These are phyloP conservation scores for Umbelopsis sp. DNA, from an alignment of 371 early-diverging fungal species.

Conservation along the genomic window DNA sequence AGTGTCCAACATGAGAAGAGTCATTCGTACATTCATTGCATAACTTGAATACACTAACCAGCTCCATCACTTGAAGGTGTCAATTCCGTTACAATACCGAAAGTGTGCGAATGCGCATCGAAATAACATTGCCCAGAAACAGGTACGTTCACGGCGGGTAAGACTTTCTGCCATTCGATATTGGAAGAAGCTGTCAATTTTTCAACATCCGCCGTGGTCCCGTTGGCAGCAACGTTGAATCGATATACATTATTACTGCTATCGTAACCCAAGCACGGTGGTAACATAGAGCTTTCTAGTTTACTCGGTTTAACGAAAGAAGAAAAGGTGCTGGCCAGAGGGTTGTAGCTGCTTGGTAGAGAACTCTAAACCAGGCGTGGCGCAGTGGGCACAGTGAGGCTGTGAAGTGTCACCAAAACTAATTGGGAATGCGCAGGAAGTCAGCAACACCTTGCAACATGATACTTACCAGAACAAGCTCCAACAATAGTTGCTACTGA, in stretches of 20 bases:
- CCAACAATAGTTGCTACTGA: too few species aligned
- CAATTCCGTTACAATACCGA: background rate
- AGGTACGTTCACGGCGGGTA: background rate
- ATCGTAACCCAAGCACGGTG: conserved; percentile 15
- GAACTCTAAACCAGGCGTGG: background rate
- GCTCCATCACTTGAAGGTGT: background rate
- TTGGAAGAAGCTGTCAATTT: background rate
- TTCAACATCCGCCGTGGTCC: background rate
- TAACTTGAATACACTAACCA: background rate
- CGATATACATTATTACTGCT: conserved; percentile 2
- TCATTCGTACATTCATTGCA: background rate
- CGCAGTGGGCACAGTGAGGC: conserved; percentile 5
- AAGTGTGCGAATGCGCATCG: background rate
- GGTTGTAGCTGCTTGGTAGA: background rate
- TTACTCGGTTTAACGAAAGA: background rate
- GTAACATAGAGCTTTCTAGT: background rate
- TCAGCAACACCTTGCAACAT: too few species aligned
- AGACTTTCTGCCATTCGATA: background rate
- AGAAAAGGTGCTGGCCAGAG: background rate
- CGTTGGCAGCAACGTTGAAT: background rate
- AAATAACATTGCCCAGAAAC: background rate
- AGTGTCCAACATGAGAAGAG: background rate
- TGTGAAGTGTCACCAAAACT: conserved; percentile 6
- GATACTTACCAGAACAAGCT: too few species aligned
- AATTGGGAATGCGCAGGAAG: background rate